phyloP scores from a whole-genome alignment of 177 flowering plant species.

The Tripterygium wilfordii region DNA sequence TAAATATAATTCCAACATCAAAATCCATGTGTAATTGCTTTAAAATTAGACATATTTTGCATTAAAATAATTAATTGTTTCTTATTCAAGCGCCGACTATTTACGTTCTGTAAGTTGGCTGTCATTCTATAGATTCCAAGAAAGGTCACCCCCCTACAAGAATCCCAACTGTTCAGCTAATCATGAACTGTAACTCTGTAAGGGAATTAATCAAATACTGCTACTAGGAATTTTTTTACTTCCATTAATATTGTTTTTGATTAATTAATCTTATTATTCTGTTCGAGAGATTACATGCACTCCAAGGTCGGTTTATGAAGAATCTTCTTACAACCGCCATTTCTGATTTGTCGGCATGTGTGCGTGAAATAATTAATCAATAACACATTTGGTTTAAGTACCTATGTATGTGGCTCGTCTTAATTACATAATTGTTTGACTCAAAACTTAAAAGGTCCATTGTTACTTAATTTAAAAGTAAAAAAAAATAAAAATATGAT shows the following conservation, averaged over 20 bases:
- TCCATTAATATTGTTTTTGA: neutral
- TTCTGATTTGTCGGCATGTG: slow-evolving; percentile 31
- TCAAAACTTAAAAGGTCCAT: neutral
- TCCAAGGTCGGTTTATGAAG: slow-evolving; percentile 22
- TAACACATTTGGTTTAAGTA: slow-evolving; percentile 1
- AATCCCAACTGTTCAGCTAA: slow-evolving; percentile 20
- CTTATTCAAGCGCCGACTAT: too few species aligned
- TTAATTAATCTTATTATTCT: slow-evolving; percentile 13
- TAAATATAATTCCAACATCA: too few species aligned
- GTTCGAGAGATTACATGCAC: slow-evolving; percentile 11
- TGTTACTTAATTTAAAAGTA: neutral
- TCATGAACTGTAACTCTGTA: slow-evolving; percentile 17
- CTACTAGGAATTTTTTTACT: slow-evolving; percentile 3
- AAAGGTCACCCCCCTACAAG: slow-evolving; percentile 23
- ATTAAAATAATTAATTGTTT: too few species aligned
- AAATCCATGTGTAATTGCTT: too few species aligned
- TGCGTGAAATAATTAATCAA: neutral
- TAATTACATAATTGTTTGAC: slow-evolving; percentile 9
- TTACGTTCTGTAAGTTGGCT: slow-evolving; percentile 31
- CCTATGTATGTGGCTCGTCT: slow-evolving; percentile 4
- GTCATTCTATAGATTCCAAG: slow-evolving; percentile 30
- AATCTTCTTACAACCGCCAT: slow-evolving; percentile 11
- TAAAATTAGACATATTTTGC: too few species aligned
- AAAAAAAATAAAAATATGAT: too few species aligned
- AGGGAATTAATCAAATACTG: slow-evolving; percentile 1